Conservation (phyloP, 257 asterid species). For the Solanum ossicruentum region DNA sequence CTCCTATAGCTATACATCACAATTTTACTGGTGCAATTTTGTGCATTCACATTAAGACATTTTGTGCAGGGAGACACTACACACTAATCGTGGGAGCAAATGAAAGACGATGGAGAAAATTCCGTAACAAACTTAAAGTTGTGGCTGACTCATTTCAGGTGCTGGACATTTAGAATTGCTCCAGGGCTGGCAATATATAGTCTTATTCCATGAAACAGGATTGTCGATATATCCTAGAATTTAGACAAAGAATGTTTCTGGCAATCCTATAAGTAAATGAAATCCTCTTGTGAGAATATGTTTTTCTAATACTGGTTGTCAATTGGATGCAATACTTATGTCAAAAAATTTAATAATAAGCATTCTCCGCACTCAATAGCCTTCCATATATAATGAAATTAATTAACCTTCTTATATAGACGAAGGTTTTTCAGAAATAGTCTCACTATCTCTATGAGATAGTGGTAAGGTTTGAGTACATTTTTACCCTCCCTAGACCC, state of each 20-base stretch:
- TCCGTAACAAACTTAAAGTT: constrained; percentile 65
- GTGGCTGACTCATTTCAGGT: constrained; percentile 79
- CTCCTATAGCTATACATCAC: background rate
- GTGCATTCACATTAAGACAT: background rate
- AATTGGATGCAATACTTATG: background rate
- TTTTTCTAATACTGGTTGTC: background rate
- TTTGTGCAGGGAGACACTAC: constrained; percentile 57
- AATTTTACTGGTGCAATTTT: background rate
- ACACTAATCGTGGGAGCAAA: constrained; percentile 84
- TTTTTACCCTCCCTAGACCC: too few relatives aligned
- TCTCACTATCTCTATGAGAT: too few relatives aligned
- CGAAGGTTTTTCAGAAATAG: too few relatives aligned
- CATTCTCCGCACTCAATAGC: background rate
- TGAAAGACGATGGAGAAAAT: constrained; percentile 60
- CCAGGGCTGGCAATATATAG: background rate
- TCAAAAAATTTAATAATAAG: background rate
- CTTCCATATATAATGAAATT: background rate
- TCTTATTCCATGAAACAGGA: background rate
- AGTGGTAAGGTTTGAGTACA: too few relatives aligned
- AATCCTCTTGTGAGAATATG: background rate
- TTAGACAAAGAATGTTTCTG: background rate
- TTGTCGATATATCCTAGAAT: background rate
- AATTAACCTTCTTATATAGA: too few relatives aligned
- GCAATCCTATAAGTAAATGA: background rate
- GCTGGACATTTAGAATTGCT: constrained; percentile 35